Percentiles rank a stretch among this genome's conserved stretches.
These are phyloP conservation scores for Trifolium fragiferum DNA, from an alignment of 306 rosid genomes.

Conservation along the genomic window DNA sequence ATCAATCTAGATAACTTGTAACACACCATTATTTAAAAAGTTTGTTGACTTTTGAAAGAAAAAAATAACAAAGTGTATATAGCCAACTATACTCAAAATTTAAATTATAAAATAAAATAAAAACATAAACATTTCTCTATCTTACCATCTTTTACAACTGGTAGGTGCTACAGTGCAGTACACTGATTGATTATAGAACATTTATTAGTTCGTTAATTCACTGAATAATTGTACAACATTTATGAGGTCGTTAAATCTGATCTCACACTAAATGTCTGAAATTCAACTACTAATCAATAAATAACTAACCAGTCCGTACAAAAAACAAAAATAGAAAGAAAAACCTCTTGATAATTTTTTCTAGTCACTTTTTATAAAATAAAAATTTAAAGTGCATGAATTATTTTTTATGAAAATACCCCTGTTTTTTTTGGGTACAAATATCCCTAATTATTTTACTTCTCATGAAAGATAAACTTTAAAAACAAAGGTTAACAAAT, in stretches of 20 bases:
- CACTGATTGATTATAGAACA: neutral
- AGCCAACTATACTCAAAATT: too few species aligned
- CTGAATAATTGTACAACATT: constrained; percentile 2
- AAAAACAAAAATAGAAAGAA: neutral
- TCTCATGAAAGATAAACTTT: too few species aligned
- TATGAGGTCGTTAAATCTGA: constrained; percentile 23
- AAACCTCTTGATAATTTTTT: too few species aligned
- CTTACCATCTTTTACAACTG: neutral
- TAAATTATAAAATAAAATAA: neutral
- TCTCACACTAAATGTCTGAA: neutral
- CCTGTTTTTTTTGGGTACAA: too few species aligned
- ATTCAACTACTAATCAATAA: constrained; percentile 10
- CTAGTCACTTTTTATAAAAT: neutral
- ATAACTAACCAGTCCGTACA: neutral
- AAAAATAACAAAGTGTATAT: too few species aligned
- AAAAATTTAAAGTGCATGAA: too few species aligned
- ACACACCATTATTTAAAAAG: too few species aligned
- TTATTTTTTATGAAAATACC: too few species aligned
- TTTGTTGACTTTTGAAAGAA: too few species aligned
- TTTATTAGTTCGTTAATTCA: constrained; percentile 1
- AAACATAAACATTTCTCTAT: neutral
- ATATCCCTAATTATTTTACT: too few species aligned
- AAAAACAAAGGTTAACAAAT: too few species aligned
- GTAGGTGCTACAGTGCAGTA: neutral
- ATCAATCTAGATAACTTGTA: too few species aligned